A percentile compares a stretch with the other conserved stretches of the same genome.
These are phyloP conservation scores for Triangularia setosa DNA, from an alignment of 2,329 filamentous ascomycete genomes.

Conservation along the genomic window DNA sequence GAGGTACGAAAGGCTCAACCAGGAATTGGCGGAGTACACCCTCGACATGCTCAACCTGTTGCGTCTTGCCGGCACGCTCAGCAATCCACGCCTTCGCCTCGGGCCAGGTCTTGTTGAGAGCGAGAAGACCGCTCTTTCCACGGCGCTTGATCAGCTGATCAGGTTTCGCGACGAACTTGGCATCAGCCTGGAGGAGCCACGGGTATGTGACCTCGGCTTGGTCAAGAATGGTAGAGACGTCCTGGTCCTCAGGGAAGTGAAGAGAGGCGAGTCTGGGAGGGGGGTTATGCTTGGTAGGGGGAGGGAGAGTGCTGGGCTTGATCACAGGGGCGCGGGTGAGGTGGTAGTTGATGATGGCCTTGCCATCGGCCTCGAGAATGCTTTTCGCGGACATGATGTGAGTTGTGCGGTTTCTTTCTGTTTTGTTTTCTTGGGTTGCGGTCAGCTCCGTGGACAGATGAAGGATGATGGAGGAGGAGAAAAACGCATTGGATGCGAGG, in stretches of 20 bases:
- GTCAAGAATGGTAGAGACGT: conserved; percentile 79
- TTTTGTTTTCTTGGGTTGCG: conserved; percentile 6
- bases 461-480: background rate
- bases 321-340: conserved; percentile 95
- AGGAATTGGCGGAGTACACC: conserved; percentile 92
- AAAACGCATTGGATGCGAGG: background rate
- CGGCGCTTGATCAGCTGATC: conserved; percentile 99
- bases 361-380: conserved; percentile 98
- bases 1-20: conserved; percentile 96
- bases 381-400: conserved; percentile 84
- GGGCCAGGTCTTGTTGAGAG: conserved; percentile 94
- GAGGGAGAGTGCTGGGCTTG: conserved; percentile 92
- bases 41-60: conserved; percentile 87
- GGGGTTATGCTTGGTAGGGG: conserved; percentile 83
- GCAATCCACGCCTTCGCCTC: conserved; percentile 94
- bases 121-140: conserved; percentile 96
- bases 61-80: conserved; percentile 83
- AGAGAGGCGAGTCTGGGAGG: conserved; percentile 86
- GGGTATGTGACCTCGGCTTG: conserved; percentile 96
- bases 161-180: conserved; percentile 98
- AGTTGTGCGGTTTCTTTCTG: conserved; percentile 18
- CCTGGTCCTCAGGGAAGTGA: conserved; percentile 85
- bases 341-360: conserved; percentile 99
- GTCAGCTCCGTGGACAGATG: background rate
- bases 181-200: conserved; percentile 77